Conservation (phyloP, 2,329 filamentous ascomycete species). For the Nothophoma quercina region DNA sequence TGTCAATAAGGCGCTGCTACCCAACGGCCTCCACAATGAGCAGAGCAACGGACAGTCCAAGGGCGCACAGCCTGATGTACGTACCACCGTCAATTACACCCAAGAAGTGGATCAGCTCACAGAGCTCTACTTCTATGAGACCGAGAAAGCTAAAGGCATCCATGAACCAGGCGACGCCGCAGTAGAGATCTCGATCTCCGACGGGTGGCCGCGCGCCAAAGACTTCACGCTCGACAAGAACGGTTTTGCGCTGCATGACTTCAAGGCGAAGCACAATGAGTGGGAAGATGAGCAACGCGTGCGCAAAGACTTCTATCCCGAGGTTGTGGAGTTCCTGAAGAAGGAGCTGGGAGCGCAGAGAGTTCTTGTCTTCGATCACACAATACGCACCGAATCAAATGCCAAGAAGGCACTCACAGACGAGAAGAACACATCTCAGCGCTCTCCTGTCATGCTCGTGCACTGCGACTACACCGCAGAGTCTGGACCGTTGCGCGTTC, state of each 20-base stretch:
- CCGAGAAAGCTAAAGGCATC: conserved; percentile 48
- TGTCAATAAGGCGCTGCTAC: conserved; percentile 44
- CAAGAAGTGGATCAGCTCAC: conserved; percentile 53
- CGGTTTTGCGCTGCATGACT: conserved; percentile 56
- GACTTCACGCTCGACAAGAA: conserved; percentile 56
- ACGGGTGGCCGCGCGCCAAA: conserved; percentile 53
- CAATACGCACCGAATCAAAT: conserved; percentile 53
- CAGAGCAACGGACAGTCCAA: conserved; percentile 3
- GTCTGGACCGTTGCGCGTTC: conserved; percentile 53
- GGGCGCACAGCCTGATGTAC: conserved; percentile 11
- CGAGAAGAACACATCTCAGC: conserved; percentile 44
- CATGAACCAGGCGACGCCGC: conserved; percentile 53
- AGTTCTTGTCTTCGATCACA: conserved; percentile 61
- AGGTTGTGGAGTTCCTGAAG: conserved; percentile 57
- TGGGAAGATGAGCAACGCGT: conserved; percentile 56
- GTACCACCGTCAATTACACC: conserved; percentile 56
- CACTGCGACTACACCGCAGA: conserved; percentile 61
- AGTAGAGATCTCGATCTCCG: conserved; percentile 50
- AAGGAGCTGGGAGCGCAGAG: conserved; percentile 53
- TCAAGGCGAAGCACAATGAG: conserved; percentile 47
- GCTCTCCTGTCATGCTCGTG: conserved; percentile 59
- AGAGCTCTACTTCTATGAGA: conserved; percentile 54
- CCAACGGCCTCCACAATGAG: neutral
- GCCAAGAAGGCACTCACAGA: conserved; percentile 45
- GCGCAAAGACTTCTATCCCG: conserved; percentile 54